Evolutionary conservation across 208 protist species (phyloP).

Genomic region (Acanthamoeba divionensis): DNA sequence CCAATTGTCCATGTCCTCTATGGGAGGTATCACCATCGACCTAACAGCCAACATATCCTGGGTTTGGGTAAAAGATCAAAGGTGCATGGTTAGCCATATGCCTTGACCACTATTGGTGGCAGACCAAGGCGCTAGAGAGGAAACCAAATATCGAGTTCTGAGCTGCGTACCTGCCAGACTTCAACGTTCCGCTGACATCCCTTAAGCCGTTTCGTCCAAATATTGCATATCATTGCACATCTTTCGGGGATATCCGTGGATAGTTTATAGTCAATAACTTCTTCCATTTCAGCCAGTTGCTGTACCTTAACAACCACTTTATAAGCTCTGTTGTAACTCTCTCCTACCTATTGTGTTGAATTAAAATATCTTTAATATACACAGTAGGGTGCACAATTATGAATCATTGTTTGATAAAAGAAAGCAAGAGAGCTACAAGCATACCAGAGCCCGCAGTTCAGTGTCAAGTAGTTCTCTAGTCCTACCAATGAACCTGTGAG

Average conservation of each 20-base stretch:
- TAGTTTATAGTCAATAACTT: conserved; percentile 52
- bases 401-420: not conserved
- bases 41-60: conserved; percentile 32
- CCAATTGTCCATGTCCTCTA: conserved; percentile 49
- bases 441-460: conserved; percentile 92
- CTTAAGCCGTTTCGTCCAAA: conserved; percentile 89
- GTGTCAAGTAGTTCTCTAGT: conserved; percentile 92
- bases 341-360: conserved; percentile 59
- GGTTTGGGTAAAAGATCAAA: too few species aligned
- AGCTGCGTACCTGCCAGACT: conserved; percentile 93
- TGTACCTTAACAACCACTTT: conserved; percentile 94
- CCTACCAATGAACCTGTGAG: conserved; percentile 83
- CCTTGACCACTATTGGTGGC: too few species aligned
- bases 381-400: too few species aligned
- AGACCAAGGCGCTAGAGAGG: conserved; percentile 90
- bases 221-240: conserved; percentile 68
- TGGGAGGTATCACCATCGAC: conserved; percentile 17
- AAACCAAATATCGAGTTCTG: conserved; percentile 85
- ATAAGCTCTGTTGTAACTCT: conserved; percentile 98
- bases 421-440: conserved; percentile 67
- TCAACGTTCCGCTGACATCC: conserved; percentile 90
- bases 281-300: conserved; percentile 97
- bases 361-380: not conserved
- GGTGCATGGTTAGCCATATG: too few species aligned
- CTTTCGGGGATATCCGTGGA: not conserved